Percentiles rank a stretch among this genome's conserved stretches.
Conservation (phyloP, 495 filamentous ascomycete species). For the Talaromyces wortmannii region DNA sequence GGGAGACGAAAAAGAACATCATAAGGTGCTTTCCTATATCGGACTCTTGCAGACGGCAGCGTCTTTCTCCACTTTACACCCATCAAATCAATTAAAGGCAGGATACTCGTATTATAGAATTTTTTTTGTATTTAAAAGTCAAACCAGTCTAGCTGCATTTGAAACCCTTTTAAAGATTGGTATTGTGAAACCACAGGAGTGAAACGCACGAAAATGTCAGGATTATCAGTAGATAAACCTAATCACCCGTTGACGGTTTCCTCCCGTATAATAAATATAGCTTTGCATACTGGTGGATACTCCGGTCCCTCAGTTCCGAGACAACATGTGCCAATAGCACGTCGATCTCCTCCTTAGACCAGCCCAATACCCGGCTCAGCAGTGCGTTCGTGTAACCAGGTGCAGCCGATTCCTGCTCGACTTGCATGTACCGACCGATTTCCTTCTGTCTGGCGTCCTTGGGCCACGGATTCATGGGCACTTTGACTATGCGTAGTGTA, state of each 20-base stretch:
- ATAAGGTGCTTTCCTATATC: too few species aligned
- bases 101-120: too few species aligned
- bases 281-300: conserved; percentile 18
- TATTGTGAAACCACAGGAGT: too few species aligned
- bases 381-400: conserved; percentile 47
- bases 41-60: too few species aligned
- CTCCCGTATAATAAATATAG: conserved; percentile 7
- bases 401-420: conserved; percentile 51
- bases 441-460: conserved; percentile 57
- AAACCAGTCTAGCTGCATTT: too few species aligned
- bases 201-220: too few species aligned
- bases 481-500: conserved; percentile 44
- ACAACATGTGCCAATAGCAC: conserved; percentile 16
- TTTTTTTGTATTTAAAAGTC: too few species aligned
- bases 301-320: conserved; percentile 17
- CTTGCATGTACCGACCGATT: conserved; percentile 54
- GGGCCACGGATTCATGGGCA: conserved; percentile 61
- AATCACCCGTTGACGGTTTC: background rate
- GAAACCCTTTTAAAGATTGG: too few species aligned
- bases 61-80: too few species aligned
- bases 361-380: conserved; percentile 47
- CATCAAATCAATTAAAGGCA: too few species aligned
- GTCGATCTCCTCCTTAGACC: conserved; percentile 12
- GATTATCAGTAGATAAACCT: background rate
- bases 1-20: too few species aligned